Conservation (phyloP, 352 stramenopile species). For the Pythium sukuiense region DNA sequence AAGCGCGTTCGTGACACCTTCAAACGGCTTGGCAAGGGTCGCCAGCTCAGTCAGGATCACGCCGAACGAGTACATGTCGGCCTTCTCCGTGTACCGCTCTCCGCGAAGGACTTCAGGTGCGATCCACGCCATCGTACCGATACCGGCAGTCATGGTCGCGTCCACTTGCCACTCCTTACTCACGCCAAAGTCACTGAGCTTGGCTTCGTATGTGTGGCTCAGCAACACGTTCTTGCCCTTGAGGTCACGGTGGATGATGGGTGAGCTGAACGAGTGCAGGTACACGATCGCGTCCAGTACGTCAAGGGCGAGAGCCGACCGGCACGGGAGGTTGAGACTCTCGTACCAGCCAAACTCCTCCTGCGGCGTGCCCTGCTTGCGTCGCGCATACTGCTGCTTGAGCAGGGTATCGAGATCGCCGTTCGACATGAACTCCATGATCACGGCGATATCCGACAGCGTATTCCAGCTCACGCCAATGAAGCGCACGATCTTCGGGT, state of each 20-base stretch:
- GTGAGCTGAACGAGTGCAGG: constrained; percentile 78
- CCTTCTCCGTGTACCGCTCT: constrained; percentile 84
- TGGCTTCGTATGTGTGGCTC: constrained; percentile 60
- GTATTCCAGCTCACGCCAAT: constrained; percentile 86
- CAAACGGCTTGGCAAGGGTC: constrained; percentile 66
- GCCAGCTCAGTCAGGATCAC: constrained; percentile 76
- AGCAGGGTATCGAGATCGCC: constrained; percentile 75
- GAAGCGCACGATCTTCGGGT: constrained; percentile 81
- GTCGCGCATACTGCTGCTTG: constrained; percentile 47
- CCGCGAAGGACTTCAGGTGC: constrained; percentile 74
- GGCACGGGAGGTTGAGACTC: constrained; percentile 48
- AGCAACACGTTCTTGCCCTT: constrained; percentile 82
- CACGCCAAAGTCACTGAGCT: constrained; percentile 85
- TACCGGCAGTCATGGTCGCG: constrained; percentile 76
- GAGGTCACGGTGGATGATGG: constrained; percentile 80
- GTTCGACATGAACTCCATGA: constrained; percentile 81
- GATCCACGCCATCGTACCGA: constrained; percentile 87
- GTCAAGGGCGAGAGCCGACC: constrained; percentile 66
- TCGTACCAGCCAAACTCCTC: constrained; percentile 73
- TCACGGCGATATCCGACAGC: constrained; percentile 78
- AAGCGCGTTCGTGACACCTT: constrained; percentile 63
- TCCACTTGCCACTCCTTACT: constrained; percentile 77
- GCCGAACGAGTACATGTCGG: constrained; percentile 87
- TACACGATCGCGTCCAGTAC: constrained; percentile 80
- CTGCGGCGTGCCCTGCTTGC: constrained; percentile 33